Evolutionary conservation across 2,329 filamentous ascomycete species (phyloP).

Genomic region (Phyllosticta citrichinensis): DNA sequence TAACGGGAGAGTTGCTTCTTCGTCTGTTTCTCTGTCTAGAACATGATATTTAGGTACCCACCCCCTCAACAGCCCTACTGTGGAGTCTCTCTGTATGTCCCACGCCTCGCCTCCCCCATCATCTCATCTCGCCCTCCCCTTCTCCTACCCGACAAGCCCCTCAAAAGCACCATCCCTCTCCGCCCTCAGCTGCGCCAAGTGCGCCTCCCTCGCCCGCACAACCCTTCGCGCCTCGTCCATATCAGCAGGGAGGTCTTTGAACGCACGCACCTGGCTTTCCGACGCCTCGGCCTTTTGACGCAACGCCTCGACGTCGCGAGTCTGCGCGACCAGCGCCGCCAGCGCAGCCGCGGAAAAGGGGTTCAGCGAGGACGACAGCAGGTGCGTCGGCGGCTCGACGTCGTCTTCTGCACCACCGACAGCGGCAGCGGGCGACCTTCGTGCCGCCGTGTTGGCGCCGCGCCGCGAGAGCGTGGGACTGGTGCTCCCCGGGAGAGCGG

Average conservation of each 20-base stretch:
- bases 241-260: constrained; percentile 48
- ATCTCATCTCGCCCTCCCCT: neutral
- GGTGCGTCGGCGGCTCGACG: neutral
- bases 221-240: constrained; percentile 57
- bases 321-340: neutral
- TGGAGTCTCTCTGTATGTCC: no score
- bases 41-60: neutral
- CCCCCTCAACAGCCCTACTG: neutral
- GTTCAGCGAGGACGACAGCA: neutral
- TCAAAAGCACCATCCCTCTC: constrained; percentile 68
- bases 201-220: constrained; percentile 55
- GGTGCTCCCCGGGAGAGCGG: neutral
- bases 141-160: constrained; percentile 46
- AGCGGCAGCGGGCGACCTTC: neutral
- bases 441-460: neutral
- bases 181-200: constrained; percentile 51
- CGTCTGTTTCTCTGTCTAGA: no score
- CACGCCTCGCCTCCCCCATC: neutral
- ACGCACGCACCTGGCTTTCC: constrained; percentile 5
- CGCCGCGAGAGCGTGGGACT: neutral
- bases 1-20: no score
- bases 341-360: neutral
- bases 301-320: constrained; percentile 2
- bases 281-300: neutral
- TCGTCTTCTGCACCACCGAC: neutral